Percentiles rank a stretch among this genome's conserved stretches.
These are phyloP conservation scores for Notholithocarpus densiflorus DNA, from an alignment of 306 rosid species.

Conservation along the genomic window DNA sequence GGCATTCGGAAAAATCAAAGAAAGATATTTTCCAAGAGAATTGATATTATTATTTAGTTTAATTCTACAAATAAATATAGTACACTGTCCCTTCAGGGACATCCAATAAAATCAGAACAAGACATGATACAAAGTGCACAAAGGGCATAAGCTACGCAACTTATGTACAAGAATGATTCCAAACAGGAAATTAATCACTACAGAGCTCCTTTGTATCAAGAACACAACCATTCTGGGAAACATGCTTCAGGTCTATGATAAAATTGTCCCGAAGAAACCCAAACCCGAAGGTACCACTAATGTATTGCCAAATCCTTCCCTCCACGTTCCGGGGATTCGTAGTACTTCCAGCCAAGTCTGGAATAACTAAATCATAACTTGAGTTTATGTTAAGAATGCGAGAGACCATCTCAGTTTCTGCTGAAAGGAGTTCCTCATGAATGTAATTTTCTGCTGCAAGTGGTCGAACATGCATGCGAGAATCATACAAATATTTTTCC, in stretches of 20 bases:
- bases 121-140: conserved; percentile 18
- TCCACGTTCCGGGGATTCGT: conserved; percentile 53
- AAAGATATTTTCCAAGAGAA: neutral
- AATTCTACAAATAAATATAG: neutral
- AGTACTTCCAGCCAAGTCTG: conserved; percentile 44
- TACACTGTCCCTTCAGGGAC: conserved; percentile 1
- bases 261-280: conserved; percentile 78
- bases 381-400: conserved; percentile 68
- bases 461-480: conserved; percentile 70
- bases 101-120: neutral
- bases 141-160: conserved; percentile 31
- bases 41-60: neutral
- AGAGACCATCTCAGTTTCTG: conserved; percentile 42
- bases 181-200: conserved; percentile 22
- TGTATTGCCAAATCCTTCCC: conserved; percentile 91
- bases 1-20: neutral
- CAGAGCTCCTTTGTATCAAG: conserved; percentile 49
- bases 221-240: conserved; percentile 54
- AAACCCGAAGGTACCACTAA: conserved; percentile 79
- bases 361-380: conserved; percentile 65
- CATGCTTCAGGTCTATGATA: conserved; percentile 68
- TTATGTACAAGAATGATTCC: conserved; percentile 24
- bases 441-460: conserved; percentile 30
- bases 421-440: conserved; percentile 33
- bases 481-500: conserved; percentile 60